These are phyloP conservation scores for Aspergillus quadricinctus DNA, from an alignment of 2,329 filamentous ascomycete genomes.

Conservation along the genomic window DNA sequence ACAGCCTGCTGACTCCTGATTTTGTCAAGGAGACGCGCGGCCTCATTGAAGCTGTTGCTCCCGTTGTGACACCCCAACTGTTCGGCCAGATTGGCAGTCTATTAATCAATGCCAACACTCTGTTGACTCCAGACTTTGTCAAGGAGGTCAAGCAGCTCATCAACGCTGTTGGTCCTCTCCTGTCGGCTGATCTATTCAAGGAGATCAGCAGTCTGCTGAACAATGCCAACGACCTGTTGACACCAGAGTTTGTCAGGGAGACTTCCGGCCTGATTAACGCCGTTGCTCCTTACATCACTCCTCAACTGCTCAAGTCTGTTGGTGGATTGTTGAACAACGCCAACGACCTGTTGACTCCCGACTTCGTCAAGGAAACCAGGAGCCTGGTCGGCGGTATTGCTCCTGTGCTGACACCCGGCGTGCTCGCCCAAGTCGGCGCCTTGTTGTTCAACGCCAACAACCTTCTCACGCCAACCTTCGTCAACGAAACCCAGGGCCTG, in stretches of 20 bases:
- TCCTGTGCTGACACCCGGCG: constrained; percentile 21
- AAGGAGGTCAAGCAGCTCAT: constrained; percentile 21
- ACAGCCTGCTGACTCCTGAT: constrained; percentile 27
- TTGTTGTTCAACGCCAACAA: constrained; percentile 25
- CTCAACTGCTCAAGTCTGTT: constrained; percentile 18
- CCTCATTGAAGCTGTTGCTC: constrained; percentile 21
- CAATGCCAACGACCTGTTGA: constrained; percentile 23
- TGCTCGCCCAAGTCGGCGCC: constrained; percentile 19
- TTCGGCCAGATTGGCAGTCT: constrained; percentile 22
- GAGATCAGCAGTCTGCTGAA: constrained; percentile 16
- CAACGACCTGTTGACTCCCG: constrained; percentile 19
- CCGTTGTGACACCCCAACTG: constrained; percentile 20
- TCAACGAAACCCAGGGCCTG: constrained; percentile 23
- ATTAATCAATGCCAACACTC: constrained; percentile 22
- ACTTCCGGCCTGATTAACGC: constrained; percentile 14
- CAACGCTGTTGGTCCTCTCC: constrained; percentile 14
- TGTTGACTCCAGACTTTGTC: constrained; percentile 29
- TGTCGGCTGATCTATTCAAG: constrained; percentile 21
- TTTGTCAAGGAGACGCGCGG: constrained; percentile 24
- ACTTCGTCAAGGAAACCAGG: constrained; percentile 23
- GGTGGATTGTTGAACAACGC: constrained; percentile 19
- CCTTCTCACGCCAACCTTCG: constrained; percentile 29
- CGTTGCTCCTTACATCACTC: constrained; percentile 15
- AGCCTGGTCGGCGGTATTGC: constrained; percentile 19
- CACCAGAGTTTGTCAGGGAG: constrained; percentile 19